Evolutionary conservation across 1,284 basidiomycete species (phyloP).

Genomic region (Ganoderma boninense): DNA sequence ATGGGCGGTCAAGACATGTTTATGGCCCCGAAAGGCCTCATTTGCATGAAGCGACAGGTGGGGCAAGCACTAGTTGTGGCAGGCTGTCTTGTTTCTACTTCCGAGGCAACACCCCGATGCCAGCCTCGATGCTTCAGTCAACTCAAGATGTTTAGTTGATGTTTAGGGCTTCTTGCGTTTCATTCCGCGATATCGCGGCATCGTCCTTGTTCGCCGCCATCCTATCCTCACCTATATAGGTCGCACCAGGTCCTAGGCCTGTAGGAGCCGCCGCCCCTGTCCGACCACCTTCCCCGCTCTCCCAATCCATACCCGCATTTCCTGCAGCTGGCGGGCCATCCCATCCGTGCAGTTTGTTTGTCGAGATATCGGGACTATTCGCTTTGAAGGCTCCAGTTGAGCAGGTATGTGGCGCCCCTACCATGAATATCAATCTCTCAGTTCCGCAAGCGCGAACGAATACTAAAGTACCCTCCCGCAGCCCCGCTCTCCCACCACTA

Average conservation of each 20-base stretch:
- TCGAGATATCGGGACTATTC: too few relatives aligned
- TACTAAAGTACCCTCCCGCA: background rate
- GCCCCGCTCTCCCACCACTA: background rate
- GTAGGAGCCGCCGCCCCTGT: background rate
- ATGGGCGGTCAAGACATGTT: background rate
- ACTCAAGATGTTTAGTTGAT: background rate
- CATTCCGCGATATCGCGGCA: background rate
- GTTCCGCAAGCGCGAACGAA: background rate
- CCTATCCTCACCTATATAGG: background rate
- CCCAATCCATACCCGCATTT: background rate
- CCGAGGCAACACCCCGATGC: background rate
- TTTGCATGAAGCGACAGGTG: background rate
- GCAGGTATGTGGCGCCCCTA: background rate
- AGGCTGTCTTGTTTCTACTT: background rate
- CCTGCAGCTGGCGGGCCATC: background rate
- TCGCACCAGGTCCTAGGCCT: background rate
- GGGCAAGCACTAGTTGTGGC: background rate
- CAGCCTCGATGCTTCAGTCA: background rate
- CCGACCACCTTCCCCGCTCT: background rate
- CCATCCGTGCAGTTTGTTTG: background rate
- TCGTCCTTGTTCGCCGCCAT: background rate
- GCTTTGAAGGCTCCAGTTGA: background rate
- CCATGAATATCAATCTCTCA: too few relatives aligned
- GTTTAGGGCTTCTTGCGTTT: background rate
- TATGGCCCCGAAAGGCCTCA: background rate